These are phyloP conservation scores for Crotalaria pallida DNA, from an alignment of 306 rosid genomes.

Conservation along the genomic window DNA sequence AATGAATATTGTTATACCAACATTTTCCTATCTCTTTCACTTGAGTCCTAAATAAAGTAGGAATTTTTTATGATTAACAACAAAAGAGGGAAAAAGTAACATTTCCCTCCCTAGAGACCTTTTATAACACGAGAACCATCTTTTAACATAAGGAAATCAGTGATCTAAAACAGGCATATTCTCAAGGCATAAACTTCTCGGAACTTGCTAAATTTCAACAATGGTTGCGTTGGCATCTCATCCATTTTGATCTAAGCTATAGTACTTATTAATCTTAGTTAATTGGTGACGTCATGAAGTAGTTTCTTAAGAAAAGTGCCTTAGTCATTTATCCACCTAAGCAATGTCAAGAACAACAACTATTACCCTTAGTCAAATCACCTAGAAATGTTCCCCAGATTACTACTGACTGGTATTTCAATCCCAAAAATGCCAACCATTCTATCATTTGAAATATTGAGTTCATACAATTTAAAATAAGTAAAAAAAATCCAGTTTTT, in stretches of 20 bases:
- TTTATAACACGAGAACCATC: not conserved
- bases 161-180: not conserved
- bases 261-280: not conserved
- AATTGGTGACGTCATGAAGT: not conserved
- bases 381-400: not conserved
- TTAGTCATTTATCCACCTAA: not conserved
- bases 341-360: too few relatives aligned
- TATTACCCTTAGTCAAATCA: too few relatives aligned
- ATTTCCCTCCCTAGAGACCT: not conserved
- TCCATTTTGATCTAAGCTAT: not conserved
- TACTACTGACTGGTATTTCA: not conserved
- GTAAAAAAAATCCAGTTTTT: not conserved
- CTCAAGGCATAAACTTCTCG: not conserved
- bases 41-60: not conserved
- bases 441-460: not conserved
- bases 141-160: not conserved
- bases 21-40: not conserved
- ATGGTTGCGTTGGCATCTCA: not conserved
- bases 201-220: not conserved
- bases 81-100: not conserved
- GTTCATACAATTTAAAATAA: not conserved
- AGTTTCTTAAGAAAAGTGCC: not conserved
- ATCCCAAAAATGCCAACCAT: not conserved
- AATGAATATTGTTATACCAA: not conserved
- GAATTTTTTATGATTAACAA: not conserved